Conservation (phyloP, 805 yeast species). For the Cyberlindnera galapagoensis region DNA sequence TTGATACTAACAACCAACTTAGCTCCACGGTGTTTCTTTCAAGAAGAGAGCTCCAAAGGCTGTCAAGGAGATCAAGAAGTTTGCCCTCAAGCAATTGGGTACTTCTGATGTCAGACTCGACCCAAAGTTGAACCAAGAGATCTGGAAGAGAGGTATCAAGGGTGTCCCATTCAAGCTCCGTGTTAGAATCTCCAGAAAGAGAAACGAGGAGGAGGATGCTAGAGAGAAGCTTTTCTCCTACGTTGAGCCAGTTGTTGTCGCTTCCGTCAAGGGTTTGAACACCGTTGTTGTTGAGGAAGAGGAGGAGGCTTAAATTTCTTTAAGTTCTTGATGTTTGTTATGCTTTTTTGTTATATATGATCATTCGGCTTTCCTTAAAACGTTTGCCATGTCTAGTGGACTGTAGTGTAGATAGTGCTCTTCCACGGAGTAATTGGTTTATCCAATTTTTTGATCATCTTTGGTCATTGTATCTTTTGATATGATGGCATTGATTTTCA, state of each 20-base stretch:
- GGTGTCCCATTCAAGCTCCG: slow-evolving; percentile 98
- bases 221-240: slow-evolving; percentile 95
- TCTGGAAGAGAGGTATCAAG: slow-evolving; percentile 99
- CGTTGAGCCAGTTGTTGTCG: slow-evolving; percentile 95
- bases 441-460: slow-evolving; percentile 3
- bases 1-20: slow-evolving; percentile 38
- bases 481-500: neutral
- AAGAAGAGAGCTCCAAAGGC: slow-evolving; percentile 99
- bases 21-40: slow-evolving; percentile 98
- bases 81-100: slow-evolving; percentile 98
- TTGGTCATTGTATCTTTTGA: slow-evolving; percentile 8
- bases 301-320: slow-evolving; percentile 25
- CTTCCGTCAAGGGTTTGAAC: slow-evolving; percentile 94
- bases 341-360: too few relatives aligned
- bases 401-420: slow-evolving; percentile 5
- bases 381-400: slow-evolving; percentile 10
- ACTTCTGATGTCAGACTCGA: slow-evolving; percentile 98
- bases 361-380: too few relatives aligned
- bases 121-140: slow-evolving; percentile 95
- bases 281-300: slow-evolving; percentile 89
- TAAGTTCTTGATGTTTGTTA: slow-evolving; percentile 2
- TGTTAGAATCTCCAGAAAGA: slow-evolving; percentile 98
- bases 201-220: slow-evolving; percentile 99
- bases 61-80: slow-evolving; percentile 98
- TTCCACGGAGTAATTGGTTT: slow-evolving; percentile 7